These are phyloP conservation scores for Dictyostelium intermedium DNA, from an alignment of 78 protist species.

Conservation along the genomic window DNA sequence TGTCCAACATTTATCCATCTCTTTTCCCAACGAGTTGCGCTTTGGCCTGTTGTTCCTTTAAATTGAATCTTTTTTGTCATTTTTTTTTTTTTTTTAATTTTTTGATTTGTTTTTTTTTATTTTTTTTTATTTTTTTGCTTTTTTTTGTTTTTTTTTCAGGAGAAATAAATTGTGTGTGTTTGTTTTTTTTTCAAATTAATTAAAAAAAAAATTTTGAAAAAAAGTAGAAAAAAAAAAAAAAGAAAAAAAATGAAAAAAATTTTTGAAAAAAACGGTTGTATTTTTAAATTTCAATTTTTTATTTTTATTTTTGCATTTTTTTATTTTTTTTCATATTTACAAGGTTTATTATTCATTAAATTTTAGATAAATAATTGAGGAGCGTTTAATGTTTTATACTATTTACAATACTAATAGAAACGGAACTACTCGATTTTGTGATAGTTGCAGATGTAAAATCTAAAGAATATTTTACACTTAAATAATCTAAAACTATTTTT, in stretches of 20 bases:
- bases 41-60: constrained; percentile 34
- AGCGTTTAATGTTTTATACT: not conserved
- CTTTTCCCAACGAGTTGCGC: constrained; percentile 51
- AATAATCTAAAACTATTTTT: not conserved
- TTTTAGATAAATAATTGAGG: not conserved
- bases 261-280: not conserved
- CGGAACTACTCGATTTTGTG: not conserved
- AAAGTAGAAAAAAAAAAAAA: not conserved
- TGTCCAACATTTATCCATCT: constrained; percentile 71
- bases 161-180: not conserved
- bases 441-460: not conserved
- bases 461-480: not conserved
- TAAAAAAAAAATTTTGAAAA: not conserved
- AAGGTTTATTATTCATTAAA: no score
- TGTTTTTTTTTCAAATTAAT: not conserved
- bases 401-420: not conserved
- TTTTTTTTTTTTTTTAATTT: not conserved
- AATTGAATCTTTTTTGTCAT: constrained; percentile 25
- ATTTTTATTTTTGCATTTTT: no score
- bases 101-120: not conserved
- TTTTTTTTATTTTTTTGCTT: not conserved
- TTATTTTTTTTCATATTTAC: not conserved
- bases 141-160: not conserved
- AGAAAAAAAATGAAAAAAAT: not conserved
- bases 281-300: no score